Base-by-base conservation (phyloP, 192 early-diverging fungal genomes). In the Diversispora eburnea region DNA sequence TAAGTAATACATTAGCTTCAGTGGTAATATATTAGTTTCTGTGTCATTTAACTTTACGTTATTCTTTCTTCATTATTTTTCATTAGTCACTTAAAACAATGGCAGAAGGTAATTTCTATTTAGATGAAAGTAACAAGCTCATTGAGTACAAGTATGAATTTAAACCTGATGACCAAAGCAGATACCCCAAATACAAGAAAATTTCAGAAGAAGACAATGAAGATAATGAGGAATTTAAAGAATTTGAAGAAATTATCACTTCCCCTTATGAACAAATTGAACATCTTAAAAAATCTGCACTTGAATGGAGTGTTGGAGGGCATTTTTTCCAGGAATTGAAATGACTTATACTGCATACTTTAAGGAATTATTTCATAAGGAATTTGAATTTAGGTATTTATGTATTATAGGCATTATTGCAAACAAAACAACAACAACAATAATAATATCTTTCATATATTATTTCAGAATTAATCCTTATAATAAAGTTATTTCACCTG, bases 321-420 rank as follows among this genome's bases (percentile, higher is more conserved):
- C 66, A 52, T 67, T 67, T 17, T 67, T 49, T 25, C 66, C 66
- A 49, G 66, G 66, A 67, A 49, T 67, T 67, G 66, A 67, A 67
- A 67, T 67, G 66, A 67, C 66, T 22, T 67, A 20, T 67, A 3
- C 49, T n/a, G 46, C 66, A 22, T 67, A 67, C 22, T n/a, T 49
- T 13, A 52, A 52, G 46, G 22, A 67, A 2, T 49, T 47, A 33
- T 67, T 67, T 43, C 9, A 48, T 67, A 19, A 49, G 5, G 8
- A 52, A 39, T 10, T 25, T 67, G 48, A 67, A n/a, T 67, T 67
- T n/a, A 67, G 66, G 66, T 67, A 52, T 52, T 6, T 52, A 17
- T 52, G 10, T 10, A 17, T 17, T 17, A 52, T 17, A 52, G 10
- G 17, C 51, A 17, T 17, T 17, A 17, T 52, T 17, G 3, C 51